A percentile compares a stretch with the other conserved stretches of the same genome.
Evolutionary conservation across 2,329 filamentous ascomycete species (phyloP).

Genomic region (Calonectria multiphialidica): DNA sequence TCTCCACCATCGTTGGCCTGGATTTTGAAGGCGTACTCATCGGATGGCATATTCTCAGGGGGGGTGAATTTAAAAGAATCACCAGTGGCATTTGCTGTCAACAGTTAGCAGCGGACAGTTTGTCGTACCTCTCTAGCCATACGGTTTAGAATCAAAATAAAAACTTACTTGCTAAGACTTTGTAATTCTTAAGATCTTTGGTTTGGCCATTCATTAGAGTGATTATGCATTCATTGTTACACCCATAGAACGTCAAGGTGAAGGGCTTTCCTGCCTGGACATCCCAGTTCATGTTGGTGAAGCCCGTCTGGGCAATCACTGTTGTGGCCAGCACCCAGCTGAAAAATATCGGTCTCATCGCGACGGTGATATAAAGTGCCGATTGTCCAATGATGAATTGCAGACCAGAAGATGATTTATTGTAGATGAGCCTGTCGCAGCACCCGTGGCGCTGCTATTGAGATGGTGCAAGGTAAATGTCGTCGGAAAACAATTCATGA

Average conservation of each 20-base stretch:
- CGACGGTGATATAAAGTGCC: too few relatives aligned
- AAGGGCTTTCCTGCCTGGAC: not conserved
- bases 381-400: too few relatives aligned
- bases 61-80: not conserved
- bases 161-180: not conserved
- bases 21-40: not conserved
- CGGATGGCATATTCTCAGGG: not conserved
- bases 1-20: not conserved
- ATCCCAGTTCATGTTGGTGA: not conserved
- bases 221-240: not conserved
- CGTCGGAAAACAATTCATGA: too few relatives aligned
- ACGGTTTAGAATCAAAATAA: not conserved
- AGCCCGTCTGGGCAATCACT: not conserved
- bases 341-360: not conserved
- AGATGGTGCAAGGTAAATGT: too few relatives aligned
- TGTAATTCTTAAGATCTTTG: not conserved
- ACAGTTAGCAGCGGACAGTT: not conserved
- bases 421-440: too few relatives aligned
- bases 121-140: too few relatives aligned
- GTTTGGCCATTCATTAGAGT: not conserved
- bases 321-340: not conserved
- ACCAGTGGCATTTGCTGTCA: not conserved
- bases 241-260: not conserved
- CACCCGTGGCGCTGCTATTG: too few relatives aligned
- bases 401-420: too few relatives aligned